Base-by-base conservation (phyloP, 345 rosid species). In the Viola odorata region DNA sequence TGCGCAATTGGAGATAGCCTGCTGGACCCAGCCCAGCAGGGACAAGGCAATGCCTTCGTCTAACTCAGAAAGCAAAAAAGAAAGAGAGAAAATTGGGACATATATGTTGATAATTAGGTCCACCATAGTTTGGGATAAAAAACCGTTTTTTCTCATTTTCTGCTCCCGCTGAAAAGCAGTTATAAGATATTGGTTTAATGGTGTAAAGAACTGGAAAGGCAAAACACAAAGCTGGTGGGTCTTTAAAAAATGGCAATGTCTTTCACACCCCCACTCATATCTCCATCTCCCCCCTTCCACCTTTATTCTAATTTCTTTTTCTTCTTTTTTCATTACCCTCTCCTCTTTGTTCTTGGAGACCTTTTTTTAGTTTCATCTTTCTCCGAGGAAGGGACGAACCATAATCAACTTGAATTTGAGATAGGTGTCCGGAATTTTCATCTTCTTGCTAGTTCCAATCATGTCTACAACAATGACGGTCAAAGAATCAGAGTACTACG, bases 401-500 rank as follows among this genome's bases (percentile, higher is more conserved):
- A 23, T 23, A 23, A 23, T 23, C 32, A 23, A 23, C 32, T 23
- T 36, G 50, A 50, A 14, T 67, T 52, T 45, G 44, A 60, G 45
- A 37, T 37, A 39, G n/a, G 12, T 14, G 45, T 56, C 32, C 23
- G n/a, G 12, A 8, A 3, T 40, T 8, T 32, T 40, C 12, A 2
- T 15, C 14, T 39, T 13, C 59, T 54, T 61, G 41, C 45, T 32
- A 11, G 12, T 10, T 23, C 23, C 0, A 3, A 37, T 3, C 1
- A 5, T n/a, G 47, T 10, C 41, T 16, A 40, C 32, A 50, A 57
- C 67, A 58, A 71, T 38, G 54, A 76, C 84, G 89, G 89, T 79
- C 78, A 82, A 77, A 76, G 89, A 86, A 73, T 80, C 87, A 7
- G 84, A 86, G 76, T 86, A 66, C 64, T 86, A 86, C 62, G 86